Evolutionary conservation across 257 asterid species (phyloP), one percentile per base, ranked within the genome.

Genomic region (Cinchona pubescens): DNA sequence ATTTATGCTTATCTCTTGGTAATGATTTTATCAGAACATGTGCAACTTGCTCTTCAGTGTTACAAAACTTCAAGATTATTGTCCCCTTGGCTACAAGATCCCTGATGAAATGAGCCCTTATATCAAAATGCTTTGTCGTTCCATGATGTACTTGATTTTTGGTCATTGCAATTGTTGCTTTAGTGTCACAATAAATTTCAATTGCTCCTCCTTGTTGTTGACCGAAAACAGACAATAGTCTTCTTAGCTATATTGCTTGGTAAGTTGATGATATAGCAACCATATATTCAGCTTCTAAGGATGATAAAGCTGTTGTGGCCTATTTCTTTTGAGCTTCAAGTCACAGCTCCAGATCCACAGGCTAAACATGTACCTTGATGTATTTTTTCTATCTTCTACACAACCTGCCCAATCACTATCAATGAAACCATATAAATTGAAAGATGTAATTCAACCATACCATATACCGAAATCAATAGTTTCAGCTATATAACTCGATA

Each of bases 311-410:
- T 25, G 48, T 65, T 14, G 70, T 14, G 15, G 46, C 27, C 3
- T 65, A 12, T 27, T 65, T 65, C 10, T n/a, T 65, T 65, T 35
- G 70, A 65, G 18, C 70, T 32, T 49, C 48, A 65, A 16, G 70
- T n/a, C n/a, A 35, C 18, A 37, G 48, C 48, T 19, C 45, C 45
- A 13, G 70, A 65, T 21, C 70, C 48, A 35, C n/a, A 65, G 49
- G 16, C 7, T 15, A 37, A 65, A 65, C 4, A 65, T 29, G 21
- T 25, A 4, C 2, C 65, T 35, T n/a, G 35, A 60, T 1, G 65
- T 60, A 18, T 35, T 60, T 8, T 60, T 60, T 25, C 13, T 60
- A 13, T 60, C 65, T 7, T 60, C 34, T 8, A 60, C 1, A 21
- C 12, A 18, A 13, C 48, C 15, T 18, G 4, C 27, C 35, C 11